phyloP scores from a whole-genome alignment of 1,139 yeast genomes.

The Saccharomyces pastorianus region DNA sequence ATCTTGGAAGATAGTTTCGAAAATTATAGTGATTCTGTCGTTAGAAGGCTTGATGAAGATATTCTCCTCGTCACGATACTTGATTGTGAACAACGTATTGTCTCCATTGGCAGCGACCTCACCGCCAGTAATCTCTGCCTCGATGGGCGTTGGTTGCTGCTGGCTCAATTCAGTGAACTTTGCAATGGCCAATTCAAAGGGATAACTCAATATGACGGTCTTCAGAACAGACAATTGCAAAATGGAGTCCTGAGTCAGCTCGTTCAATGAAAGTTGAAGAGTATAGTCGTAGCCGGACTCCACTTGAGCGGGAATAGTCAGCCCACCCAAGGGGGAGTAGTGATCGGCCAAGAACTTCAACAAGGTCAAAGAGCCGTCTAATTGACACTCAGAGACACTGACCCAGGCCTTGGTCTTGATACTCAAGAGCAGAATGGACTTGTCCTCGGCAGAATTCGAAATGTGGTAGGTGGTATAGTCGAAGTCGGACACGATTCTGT shows the following conservation, averaged over 20 bases:
- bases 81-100: conserved; percentile 58
- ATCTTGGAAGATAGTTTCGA: conserved; percentile 89
- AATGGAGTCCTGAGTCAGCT: conserved; percentile 38
- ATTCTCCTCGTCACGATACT: conserved; percentile 89
- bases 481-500: conserved; percentile 86
- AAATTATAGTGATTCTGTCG: conserved; percentile 93
- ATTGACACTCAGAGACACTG: conserved; percentile 16
- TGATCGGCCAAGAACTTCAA: conserved; percentile 18
- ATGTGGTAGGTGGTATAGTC: conserved; percentile 93
- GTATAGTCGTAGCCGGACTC: conserved; percentile 84
- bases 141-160: conserved; percentile 38
- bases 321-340: conserved; percentile 17
- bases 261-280: conserved; percentile 53
- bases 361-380: conserved; percentile 15
- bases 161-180: conserved; percentile 67
- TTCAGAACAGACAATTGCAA: conserved; percentile 65
- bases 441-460: conserved; percentile 49
- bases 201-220: conserved; percentile 84
- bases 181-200: conserved; percentile 78
- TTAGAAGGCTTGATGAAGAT: conserved; percentile 86
- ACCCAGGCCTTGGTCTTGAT: conserved; percentile 44
- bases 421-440: conserved; percentile 20
- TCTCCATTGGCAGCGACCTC: conserved; percentile 25
- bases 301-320: conserved; percentile 28
- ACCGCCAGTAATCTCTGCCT: conserved; percentile 17